These are phyloP conservation scores for Gracilaria domingensis DNA, from an alignment of 23 red algal genomes.

Conservation along the genomic window DNA sequence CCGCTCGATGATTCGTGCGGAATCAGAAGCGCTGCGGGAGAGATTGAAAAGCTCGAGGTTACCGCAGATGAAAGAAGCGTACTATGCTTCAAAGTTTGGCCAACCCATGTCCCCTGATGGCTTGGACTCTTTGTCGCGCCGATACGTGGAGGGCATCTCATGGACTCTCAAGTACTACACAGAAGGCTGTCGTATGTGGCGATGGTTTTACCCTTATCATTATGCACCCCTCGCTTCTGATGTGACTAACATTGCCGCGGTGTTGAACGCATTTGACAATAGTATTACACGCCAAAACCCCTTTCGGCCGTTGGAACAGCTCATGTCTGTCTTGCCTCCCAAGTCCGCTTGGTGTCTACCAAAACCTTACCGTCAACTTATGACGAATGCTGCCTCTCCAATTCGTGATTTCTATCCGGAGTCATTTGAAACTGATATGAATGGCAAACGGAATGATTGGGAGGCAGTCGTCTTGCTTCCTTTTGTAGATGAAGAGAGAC, in stretches of 20 bases:
- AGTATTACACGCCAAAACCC: slow-evolving; percentile 62
- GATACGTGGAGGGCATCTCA: slow-evolving; percentile 88
- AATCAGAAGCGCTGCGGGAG: slow-evolving; percentile 23
- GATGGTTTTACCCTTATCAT: slow-evolving; percentile 98
- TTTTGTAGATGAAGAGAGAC: slow-evolving; percentile 86
- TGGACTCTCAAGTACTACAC: slow-evolving; percentile 95
- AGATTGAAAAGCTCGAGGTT: slow-evolving; percentile 19
- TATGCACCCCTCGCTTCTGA: slow-evolving; percentile 96
- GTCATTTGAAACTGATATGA: slow-evolving; percentile 88
- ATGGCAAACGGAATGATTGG: slow-evolving; percentile 95
- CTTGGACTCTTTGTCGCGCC: slow-evolving; percentile 28
- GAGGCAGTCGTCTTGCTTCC: slow-evolving; percentile 97
- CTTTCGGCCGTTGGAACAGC: slow-evolving; percentile 89
- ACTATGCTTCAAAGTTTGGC: slow-evolving; percentile 84
- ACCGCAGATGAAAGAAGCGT: slow-evolving; percentile 55
- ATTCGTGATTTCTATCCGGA: slow-evolving; percentile 90
- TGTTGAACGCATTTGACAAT: slow-evolving; percentile 39
- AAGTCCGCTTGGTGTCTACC: slow-evolving; percentile 83
- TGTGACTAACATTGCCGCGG: slow-evolving; percentile 69
- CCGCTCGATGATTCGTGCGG: neutral
- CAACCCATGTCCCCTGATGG: slow-evolving; percentile 19
- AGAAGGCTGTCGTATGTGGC: slow-evolving; percentile 87
- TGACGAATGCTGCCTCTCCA: slow-evolving; percentile 73
- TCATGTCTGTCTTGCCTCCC: slow-evolving; percentile 89
- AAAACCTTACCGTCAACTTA: slow-evolving; percentile 76